Evolutionary conservation across 805 yeast species (phyloP), one percentile per base, ranked within the genome.

Genomic region (Scheffersomyces amazonensis): DNA sequence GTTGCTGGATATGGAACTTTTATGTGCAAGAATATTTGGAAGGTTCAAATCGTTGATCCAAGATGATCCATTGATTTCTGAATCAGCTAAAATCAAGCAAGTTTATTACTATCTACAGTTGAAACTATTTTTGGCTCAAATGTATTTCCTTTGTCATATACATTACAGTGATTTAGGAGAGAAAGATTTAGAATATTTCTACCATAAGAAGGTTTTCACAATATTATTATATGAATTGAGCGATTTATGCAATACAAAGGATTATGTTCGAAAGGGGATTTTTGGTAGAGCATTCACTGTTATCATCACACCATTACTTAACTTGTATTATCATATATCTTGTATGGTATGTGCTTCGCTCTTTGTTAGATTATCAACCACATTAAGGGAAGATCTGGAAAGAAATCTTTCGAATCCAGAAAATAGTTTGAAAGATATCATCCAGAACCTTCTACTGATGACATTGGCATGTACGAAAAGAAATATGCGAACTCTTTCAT

Each of bases 211-310:
- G 21, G 32, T 29, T 3, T 29, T 23, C 29, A 35, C 32, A 4
- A 20, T 24, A 10, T 22, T 35, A 19, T 35, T 20, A 16, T 29
- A 35, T 20, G 38, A 35, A 18, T 29, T 35, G 15, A 33, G 18
- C 3, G 38, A 35, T 8, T 28, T 35, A 20, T 9, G 19, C 13
- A 16, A 29, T 12, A 16, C 19, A n/a, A 31, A 15, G 4, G 29
- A 17, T n/a, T 24, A 16, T 22, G 33, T 8, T 10, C 24, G 15
- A 20, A 25, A 16, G 11, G 24, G 22, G 8, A 13, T 5, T 12
- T 35, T 19, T 16, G 38, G 38, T 3, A 35, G 16, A 15, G 16
- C 38, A 8, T 35, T 35, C n/a, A 20, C 33, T 10, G 18, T 35
- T 21, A 20, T 35, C 3, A 16, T 23, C 3, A 16, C 33, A 5